phyloP scores from a whole-genome alignment of 73 alveolate genomes.

The Paramecium bursaria region DNA sequence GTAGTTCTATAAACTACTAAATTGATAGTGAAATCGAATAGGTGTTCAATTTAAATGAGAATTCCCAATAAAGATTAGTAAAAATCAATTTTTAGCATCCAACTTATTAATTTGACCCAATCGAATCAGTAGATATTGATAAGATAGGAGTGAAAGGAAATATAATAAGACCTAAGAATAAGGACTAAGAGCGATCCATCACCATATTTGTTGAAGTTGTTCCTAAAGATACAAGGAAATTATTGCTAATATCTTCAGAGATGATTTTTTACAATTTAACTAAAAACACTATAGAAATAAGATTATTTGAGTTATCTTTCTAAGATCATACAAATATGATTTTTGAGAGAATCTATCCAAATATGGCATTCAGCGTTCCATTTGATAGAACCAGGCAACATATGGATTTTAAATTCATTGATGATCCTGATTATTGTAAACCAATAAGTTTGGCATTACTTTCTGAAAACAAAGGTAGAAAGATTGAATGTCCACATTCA shows the following conservation, averaged over 20 bases:
- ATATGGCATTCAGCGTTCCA: slow-evolving; percentile 54
- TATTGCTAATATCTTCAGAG: slow-evolving; percentile 62
- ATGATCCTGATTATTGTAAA: neutral
- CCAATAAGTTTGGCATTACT: neutral
- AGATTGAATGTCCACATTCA: slow-evolving; percentile 6
- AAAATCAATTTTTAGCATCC: slow-evolving; percentile 4
- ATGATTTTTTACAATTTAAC: slow-evolving; percentile 35
- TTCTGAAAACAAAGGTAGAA: slow-evolving; percentile 14
- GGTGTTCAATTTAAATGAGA: slow-evolving; percentile 11
- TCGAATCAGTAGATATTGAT: slow-evolving; percentile 38
- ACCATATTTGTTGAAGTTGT: slow-evolving; percentile 63
- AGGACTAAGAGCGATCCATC: neutral
- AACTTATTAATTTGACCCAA: slow-evolving; percentile 42
- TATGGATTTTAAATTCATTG: neutral
- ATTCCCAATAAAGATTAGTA: slow-evolving; percentile 52
- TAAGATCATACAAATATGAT: neutral
- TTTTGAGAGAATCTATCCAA: slow-evolving; percentile 7
- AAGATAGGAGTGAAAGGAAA: neutral
- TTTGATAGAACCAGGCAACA: slow-evolving; percentile 52
- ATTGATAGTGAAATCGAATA: slow-evolving; percentile 60
- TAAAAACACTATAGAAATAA: neutral
- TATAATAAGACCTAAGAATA: slow-evolving; percentile 6
- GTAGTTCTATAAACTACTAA: slow-evolving; percentile 10
- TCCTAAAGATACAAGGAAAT: slow-evolving; percentile 61
- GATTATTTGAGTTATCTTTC: neutral